phyloP scores from a whole-genome alignment of 495 filamentous ascomycete species.

The Tuber magnatum region DNA sequence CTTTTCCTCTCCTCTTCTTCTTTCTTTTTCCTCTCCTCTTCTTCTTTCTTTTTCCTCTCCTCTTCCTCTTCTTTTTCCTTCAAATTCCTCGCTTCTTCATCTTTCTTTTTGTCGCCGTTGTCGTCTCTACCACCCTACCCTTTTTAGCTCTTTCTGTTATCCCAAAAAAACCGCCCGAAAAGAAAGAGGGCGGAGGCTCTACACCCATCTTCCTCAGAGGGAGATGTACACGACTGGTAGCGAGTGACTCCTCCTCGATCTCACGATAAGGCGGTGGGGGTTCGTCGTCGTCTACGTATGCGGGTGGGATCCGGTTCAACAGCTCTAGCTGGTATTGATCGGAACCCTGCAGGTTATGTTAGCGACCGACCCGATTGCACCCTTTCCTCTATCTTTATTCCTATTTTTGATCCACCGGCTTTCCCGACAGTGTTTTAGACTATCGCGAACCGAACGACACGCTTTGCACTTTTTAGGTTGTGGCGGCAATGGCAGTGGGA shows the following conservation, averaged over 20 bases:
- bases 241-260: conserved; percentile 21
- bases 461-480: not conserved
- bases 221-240: conserved; percentile 11
- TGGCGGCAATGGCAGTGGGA: not conserved
- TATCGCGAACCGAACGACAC: not conserved
- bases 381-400: not conserved
- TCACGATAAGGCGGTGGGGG: conserved; percentile 27
- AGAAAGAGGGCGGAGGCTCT: conserved; percentile 12
- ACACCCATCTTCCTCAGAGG: conserved; percentile 8
- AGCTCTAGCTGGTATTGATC: conserved; percentile 5
- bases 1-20: conserved; percentile 8
- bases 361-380: conserved; percentile 6
- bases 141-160: conserved; percentile 13
- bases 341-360: conserved; percentile 21
- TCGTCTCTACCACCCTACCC: conserved; percentile 17
- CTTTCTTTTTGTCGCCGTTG: conserved; percentile 15
- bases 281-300: conserved; percentile 17
- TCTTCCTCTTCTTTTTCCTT: conserved; percentile 15
- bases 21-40: conserved; percentile 8
- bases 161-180: conserved; percentile 18
- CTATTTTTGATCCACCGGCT: not conserved
- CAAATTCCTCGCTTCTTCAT: conserved; percentile 15
- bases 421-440: not conserved
- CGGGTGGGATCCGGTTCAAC: conserved; percentile 10
- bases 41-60: not conserved